Percentiles rank a stretch among this genome's conserved stretches.
Evolutionary conservation across 106 monocot genomes (phyloP).

Genomic region (Gastrodia elata): DNA sequence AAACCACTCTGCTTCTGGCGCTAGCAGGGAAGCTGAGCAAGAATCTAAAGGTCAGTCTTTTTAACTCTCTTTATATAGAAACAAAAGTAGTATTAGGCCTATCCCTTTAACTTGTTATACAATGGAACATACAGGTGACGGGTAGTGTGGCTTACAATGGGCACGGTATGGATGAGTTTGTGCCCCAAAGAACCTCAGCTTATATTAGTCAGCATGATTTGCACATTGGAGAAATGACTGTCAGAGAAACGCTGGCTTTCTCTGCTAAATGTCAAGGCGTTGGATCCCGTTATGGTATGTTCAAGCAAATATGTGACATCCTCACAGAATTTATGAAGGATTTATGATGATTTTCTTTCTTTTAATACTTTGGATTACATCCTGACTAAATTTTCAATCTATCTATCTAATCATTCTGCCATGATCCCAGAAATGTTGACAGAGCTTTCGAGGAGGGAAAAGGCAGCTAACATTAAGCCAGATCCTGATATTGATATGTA

Average conservation of each 20-base stretch:
- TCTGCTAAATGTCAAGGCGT: conserved; percentile 60
- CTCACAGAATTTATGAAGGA: neutral
- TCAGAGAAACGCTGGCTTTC: conserved; percentile 53
- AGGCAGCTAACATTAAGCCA: conserved; percentile 25
- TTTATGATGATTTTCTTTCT: neutral
- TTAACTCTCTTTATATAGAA: neutral
- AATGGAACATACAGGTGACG: conserved; percentile 9
- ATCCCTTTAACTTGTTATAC: neutral
- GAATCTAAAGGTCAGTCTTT: conserved; percentile 17
- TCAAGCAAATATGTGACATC: neutral
- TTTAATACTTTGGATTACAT: too few species aligned
- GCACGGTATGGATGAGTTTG: conserved; percentile 53
- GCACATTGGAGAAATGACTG: conserved; percentile 61
- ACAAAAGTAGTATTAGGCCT: neutral
- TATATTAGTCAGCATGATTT: conserved; percentile 60
- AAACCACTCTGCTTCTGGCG: conserved; percentile 43
- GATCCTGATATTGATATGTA: conserved; percentile 31
- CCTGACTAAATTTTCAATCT: too few species aligned
- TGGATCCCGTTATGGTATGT: conserved; percentile 40
- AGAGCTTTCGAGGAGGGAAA: conserved; percentile 22
- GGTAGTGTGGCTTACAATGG: conserved; percentile 60
- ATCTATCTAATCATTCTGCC: neutral
- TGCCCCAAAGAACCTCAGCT: conserved; percentile 51
- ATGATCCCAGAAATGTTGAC: conserved; percentile 15
- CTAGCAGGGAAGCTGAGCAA: conserved; percentile 37